These are phyloP conservation scores for Colletotrichum tamarilloi DNA, from an alignment of 2,329 filamentous ascomycete genomes.

Conservation along the genomic window DNA sequence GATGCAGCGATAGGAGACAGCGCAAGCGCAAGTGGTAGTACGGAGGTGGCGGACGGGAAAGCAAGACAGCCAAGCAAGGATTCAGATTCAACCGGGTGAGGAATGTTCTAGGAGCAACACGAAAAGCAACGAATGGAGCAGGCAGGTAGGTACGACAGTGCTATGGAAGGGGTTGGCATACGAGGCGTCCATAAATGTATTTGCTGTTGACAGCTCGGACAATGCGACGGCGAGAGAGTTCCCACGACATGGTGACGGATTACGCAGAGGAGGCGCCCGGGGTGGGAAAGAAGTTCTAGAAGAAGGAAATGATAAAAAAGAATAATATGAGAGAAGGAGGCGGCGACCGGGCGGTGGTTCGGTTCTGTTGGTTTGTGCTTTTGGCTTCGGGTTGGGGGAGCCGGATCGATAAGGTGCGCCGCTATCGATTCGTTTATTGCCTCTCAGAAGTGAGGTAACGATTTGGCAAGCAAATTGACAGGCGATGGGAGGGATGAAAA, in stretches of 20 bases:
- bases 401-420: conserved; percentile 8
- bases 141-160: conserved; percentile 3
- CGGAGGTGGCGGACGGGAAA: background rate
- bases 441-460: conserved; percentile 30
- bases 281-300: background rate
- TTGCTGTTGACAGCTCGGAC: conserved; percentile 75
- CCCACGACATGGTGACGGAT: conserved; percentile 62
- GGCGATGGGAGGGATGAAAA: background rate
- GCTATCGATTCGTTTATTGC: conserved; percentile 9
- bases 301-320: background rate
- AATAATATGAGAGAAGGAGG: background rate
- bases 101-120: conserved; percentile 9
- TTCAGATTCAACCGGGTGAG: conserved; percentile 8
- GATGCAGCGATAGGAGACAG: background rate
- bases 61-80: conserved; percentile 3
- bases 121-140: background rate
- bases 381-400: background rate
- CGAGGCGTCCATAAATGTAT: conserved; percentile 79
- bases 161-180: conserved; percentile 57
- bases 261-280: conserved; percentile 38
- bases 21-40: background rate
- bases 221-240: conserved; percentile 69
- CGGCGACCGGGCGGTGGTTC: conserved; percentile 15
- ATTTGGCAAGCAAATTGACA: background rate
- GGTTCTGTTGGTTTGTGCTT: background rate